Conservation (phyloP, 1,284 basidiomycete species). For the Volvariella volvacea region DNA sequence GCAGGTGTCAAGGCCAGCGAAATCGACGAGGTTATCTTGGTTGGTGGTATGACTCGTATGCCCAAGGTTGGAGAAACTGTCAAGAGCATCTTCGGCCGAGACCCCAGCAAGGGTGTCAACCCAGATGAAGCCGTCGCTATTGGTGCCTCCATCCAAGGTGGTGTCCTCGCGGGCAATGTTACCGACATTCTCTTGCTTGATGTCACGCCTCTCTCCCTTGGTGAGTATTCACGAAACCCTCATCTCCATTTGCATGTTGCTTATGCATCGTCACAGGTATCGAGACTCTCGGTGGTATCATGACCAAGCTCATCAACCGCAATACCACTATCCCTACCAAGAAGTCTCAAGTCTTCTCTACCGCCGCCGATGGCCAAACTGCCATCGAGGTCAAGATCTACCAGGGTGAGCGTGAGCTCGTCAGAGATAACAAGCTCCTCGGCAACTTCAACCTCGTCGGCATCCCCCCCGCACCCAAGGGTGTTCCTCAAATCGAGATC, state of each 20-base stretch:
- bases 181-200: conserved; percentile 95
- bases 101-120: conserved; percentile 97
- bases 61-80: conserved; percentile 93
- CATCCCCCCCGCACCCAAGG: conserved; percentile 96
- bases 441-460: conserved; percentile 99
- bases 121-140: conserved; percentile 94
- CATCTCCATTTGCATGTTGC: conserved; percentile 1
- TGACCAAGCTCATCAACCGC: conserved; percentile 92
- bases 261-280: conserved; percentile 44
- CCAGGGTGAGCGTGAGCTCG: conserved; percentile 98
- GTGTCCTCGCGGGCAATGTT: conserved; percentile 94
- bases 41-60: conserved; percentile 99
- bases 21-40: conserved; percentile 94
- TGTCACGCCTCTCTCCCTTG: conserved; percentile 91
- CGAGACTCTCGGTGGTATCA: conserved; percentile 97
- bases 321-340: conserved; percentile 99
- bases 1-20: conserved; percentile 91
- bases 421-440: conserved; percentile 97
- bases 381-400: conserved; percentile 97
- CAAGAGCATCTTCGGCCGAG: conserved; percentile 86
- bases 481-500: conserved; percentile 98
- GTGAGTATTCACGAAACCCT: conserved; percentile 30
- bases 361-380: conserved; percentile 93
- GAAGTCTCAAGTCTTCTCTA: conserved; percentile 98
- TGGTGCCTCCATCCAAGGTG: conserved; percentile 90